These are phyloP conservation scores for Fusarium camptoceras DNA, from an alignment of 2,329 filamentous ascomycete species.

Conservation along the genomic window DNA sequence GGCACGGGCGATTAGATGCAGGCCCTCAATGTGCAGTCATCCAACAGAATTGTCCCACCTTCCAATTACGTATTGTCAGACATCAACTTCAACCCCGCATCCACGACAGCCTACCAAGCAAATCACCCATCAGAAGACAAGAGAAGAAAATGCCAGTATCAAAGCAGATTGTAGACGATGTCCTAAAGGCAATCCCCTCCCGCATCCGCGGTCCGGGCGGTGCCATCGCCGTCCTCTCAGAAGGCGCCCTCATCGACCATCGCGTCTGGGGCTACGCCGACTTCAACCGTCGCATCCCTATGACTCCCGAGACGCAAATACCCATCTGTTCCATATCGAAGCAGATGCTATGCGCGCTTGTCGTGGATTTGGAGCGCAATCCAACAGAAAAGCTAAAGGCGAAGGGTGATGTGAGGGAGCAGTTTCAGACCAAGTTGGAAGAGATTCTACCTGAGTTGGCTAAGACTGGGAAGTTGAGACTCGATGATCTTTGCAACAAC, in stretches of 20 bases:
- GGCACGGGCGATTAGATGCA: neutral
- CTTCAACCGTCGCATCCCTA: conserved; percentile 31
- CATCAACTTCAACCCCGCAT: conserved; percentile 27
- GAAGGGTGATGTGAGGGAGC: conserved; percentile 15
- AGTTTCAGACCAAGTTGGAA: conserved; percentile 26
- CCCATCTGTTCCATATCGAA: conserved; percentile 37
- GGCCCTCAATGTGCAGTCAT: neutral
- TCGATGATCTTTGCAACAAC: conserved; percentile 30
- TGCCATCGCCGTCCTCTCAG: conserved; percentile 28
- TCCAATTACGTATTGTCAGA: conserved; percentile 20
- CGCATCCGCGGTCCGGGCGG: conserved; percentile 33
- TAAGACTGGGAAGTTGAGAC: conserved; percentile 3
- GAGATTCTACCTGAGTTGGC: conserved; percentile 21
- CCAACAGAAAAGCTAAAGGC: conserved; percentile 15
- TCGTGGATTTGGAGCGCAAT: conserved; percentile 27
- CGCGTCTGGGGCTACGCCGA: conserved; percentile 35
- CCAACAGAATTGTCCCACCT: conserved; percentile 26
- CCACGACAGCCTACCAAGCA: neutral
- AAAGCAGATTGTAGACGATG: conserved; percentile 16
- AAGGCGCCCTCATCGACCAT: conserved; percentile 20
- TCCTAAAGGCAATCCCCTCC: conserved; percentile 21
- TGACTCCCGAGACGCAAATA: conserved; percentile 24
- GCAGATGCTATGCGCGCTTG: conserved; percentile 34
- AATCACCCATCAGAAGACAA: neutral
- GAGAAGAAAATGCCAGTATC: conserved; percentile 20